A percentile compares a stretch with the other conserved stretches of the same genome.
Conservation (phyloP, 345 rosid species). For the Rhizophora apiculata region DNA sequence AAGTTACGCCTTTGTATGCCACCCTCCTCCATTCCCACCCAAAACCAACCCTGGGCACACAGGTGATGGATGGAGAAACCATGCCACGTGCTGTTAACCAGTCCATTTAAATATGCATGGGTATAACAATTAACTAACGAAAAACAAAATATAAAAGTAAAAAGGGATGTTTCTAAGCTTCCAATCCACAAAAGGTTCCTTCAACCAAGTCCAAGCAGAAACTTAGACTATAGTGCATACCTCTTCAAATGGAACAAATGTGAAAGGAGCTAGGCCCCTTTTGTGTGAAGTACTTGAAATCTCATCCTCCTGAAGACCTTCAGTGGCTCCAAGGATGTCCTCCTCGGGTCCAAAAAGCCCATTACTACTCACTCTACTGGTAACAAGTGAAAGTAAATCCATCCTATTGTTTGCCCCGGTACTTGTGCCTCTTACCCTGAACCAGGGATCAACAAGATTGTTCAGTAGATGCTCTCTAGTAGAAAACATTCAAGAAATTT, state of each 20-base stretch:
- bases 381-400: conserved; percentile 87
- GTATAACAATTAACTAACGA: too few species aligned
- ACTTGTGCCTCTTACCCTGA: conserved; percentile 76
- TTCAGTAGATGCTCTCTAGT: background rate
- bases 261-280: conserved; percentile 84
- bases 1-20: too few species aligned
- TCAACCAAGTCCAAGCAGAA: background rate
- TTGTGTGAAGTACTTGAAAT: conserved; percentile 64
- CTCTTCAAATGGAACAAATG: conserved; percentile 94
- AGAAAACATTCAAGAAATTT: background rate
- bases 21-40: too few species aligned
- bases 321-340: conserved; percentile 68
- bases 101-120: too few species aligned
- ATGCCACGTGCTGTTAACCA: too few species aligned
- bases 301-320: conserved; percentile 81
- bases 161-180: too few species aligned
- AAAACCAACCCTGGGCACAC: too few species aligned
- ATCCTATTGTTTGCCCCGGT: conserved; percentile 81
- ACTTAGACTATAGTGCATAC: conserved; percentile 23
- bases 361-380: conserved; percentile 61
- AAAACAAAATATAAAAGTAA: too few species aligned
- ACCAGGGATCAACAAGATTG: background rate
- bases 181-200: too few species aligned
- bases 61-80: too few species aligned
- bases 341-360: conserved; percentile 59